A percentile compares a stretch with the other conserved stretches of the same genome.
Evolutionary conservation across 371 early-diverging fungal genomes (phyloP).

Genomic region (Mucor plumbeus): DNA sequence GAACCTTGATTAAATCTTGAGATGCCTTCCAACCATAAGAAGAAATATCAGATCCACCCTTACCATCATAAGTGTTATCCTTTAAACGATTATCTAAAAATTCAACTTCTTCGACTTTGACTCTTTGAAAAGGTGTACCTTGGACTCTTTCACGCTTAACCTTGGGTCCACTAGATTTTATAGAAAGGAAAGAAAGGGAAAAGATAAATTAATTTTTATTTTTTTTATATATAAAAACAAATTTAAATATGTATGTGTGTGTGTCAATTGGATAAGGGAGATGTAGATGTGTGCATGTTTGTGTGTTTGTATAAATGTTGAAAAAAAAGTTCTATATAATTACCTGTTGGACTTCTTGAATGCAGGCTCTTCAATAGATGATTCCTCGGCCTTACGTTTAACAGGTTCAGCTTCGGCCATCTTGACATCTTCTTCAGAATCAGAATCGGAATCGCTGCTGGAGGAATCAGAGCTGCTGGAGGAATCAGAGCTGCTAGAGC

Average conservation of each 20-base stretch:
- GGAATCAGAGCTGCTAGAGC: conserved; percentile 15
- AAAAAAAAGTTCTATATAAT: conserved; percentile 9
- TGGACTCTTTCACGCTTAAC: conserved; percentile 38
- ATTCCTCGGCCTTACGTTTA: conserved; percentile 43
- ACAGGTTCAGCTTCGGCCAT: conserved; percentile 18
- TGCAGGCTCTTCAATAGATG: conserved; percentile 22
- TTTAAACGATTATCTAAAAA: conserved; percentile 80
- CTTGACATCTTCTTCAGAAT: background rate
- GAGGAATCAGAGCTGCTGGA: conserved; percentile 25
- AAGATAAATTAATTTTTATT: conserved; percentile 16
- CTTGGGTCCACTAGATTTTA: conserved; percentile 17
- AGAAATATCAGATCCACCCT: conserved; percentile 64
- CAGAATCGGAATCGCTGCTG: conserved; percentile 1
- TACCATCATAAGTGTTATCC: conserved; percentile 82
- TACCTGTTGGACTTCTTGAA: conserved; percentile 37
- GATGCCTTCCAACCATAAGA: conserved; percentile 95
- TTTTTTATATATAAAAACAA: background rate
- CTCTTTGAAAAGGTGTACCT: conserved; percentile 81
- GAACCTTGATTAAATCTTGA: conserved; percentile 86
- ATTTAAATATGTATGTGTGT: background rate
- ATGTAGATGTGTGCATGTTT: conserved; percentile 1
- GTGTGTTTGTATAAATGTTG: background rate
- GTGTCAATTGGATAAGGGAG: background rate
- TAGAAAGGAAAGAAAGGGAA: background rate
- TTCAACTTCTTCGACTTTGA: conserved; percentile 80